A percentile compares a stretch with the other conserved stretches of the same genome.
Conservation (phyloP, 208 protist species). For the Leishmania aethiopica region DNA sequence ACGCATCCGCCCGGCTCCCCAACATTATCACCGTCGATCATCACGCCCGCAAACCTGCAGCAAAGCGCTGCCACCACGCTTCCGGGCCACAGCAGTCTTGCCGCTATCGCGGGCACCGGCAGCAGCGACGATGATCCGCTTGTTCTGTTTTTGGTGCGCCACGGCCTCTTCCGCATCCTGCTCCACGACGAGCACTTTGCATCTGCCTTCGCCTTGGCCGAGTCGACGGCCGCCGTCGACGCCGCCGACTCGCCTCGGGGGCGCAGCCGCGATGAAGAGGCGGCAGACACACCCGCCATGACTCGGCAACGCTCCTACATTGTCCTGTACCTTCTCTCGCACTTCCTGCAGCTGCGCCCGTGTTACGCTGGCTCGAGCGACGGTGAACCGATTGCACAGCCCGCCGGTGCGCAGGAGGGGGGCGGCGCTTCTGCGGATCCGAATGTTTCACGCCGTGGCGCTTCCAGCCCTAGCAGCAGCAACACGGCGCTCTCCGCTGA, state of each 20-base stretch:
- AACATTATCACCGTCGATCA: not conserved
- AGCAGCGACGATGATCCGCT: conserved; percentile 10
- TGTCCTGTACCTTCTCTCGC: conserved; percentile 16
- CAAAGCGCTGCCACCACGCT: not conserved
- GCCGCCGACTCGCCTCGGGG: not conserved
- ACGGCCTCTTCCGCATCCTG: conserved; percentile 46
- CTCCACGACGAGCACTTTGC: conserved; percentile 39
- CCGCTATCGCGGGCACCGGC: not conserved
- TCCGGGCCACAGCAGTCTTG: conserved; percentile 1
- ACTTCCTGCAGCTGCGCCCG: conserved; percentile 25
- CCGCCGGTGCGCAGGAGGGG: not conserved
- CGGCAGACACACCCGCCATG: not conserved
- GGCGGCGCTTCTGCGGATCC: not conserved
- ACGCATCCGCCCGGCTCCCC: not conserved
- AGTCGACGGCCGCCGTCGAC: not conserved
- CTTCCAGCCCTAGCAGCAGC: not conserved
- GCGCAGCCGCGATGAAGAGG: not conserved
- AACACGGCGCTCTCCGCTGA: not conserved
- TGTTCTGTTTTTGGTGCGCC: conserved; percentile 38
- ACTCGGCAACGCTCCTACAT: conserved; percentile 14
- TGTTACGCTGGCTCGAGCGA: not conserved
- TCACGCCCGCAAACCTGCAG: not conserved
- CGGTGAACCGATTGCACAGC: not conserved
- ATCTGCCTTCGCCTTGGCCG: conserved; percentile 25
- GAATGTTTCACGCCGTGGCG: not conserved